These are phyloP conservation scores for Plectranthus barbatus DNA, from an alignment of 257 asterid species.

Conservation along the genomic window DNA sequence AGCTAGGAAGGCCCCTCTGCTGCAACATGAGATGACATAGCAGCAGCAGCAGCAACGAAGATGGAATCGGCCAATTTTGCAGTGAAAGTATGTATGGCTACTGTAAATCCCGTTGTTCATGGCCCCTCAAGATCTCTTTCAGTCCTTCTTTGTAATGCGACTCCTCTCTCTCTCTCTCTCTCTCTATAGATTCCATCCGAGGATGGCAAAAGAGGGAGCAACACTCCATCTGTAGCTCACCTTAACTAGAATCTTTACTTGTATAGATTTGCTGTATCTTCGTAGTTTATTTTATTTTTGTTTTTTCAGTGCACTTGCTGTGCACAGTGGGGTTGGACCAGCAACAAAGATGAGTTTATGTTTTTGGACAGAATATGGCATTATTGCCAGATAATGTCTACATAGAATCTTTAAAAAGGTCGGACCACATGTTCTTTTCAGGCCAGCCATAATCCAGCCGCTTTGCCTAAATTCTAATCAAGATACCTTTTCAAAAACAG, in stretches of 20 bases:
- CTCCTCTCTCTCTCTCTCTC: not conserved
- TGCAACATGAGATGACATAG: conserved; percentile 77
- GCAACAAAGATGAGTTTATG: not conserved
- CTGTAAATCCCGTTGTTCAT: conserved; percentile 27
- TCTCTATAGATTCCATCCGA: conserved; percentile 13
- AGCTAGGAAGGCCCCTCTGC: conserved; percentile 51
- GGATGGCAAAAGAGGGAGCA: conserved; percentile 17
- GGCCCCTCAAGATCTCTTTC: not conserved
- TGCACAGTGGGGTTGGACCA: not conserved
- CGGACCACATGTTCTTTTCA: not conserved
- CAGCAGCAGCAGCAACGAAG: not conserved
- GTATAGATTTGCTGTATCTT: not conserved
- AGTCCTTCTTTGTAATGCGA: not conserved
- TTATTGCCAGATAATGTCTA: not conserved
- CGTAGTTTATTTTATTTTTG: conserved; percentile 2
- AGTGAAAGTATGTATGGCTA: conserved; percentile 22
- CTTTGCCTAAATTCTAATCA: no score
- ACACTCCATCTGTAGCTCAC: conserved; percentile 10
- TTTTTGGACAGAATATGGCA: not conserved
- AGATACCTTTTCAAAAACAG: no score
- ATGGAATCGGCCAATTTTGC: conserved; percentile 34
- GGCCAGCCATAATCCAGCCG: not conserved
- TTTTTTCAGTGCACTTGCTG: not conserved
- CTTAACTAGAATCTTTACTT: conserved; percentile 6
- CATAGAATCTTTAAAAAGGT: not conserved